Evolutionary conservation across 2,329 filamentous ascomycete genomes (phyloP).

Genomic region (Botryotinia globosa): DNA sequence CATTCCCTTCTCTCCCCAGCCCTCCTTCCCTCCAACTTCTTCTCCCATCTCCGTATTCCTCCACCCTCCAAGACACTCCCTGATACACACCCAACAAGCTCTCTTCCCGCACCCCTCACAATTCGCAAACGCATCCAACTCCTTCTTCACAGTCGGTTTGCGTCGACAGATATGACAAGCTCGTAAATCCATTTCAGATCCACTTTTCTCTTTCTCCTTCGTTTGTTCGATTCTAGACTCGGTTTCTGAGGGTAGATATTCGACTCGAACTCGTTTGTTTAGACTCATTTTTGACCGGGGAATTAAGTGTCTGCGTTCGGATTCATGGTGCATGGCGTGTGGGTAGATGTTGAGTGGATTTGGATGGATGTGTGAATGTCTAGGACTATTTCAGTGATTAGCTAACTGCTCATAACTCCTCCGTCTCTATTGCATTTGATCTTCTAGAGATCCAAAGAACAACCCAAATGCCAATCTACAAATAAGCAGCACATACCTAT

Average conservation of each 20-base stretch:
- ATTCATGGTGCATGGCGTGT: background rate
- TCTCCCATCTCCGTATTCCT: conserved; percentile 16
- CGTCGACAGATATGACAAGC: conserved; percentile 68
- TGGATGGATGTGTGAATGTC: background rate
- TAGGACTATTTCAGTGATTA: background rate
- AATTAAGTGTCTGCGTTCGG: conserved; percentile 6
- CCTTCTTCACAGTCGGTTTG: conserved; percentile 60
- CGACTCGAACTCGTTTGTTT: conserved; percentile 14
- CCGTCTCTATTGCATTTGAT: background rate
- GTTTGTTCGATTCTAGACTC: background rate
- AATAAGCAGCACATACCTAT: conserved; percentile 16
- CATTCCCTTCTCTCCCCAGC: background rate
- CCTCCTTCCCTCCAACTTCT: conserved; percentile 1
- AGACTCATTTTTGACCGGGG: conserved; percentile 8
- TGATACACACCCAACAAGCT: conserved; percentile 67
- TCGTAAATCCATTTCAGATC: conserved; percentile 39
- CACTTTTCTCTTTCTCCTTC: background rate
- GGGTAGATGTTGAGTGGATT: background rate
- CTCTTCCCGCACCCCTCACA: conserved; percentile 61
- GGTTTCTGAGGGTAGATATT: background rate
- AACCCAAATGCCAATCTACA: background rate
- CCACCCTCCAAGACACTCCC: conserved; percentile 49
- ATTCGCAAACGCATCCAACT: conserved; percentile 63
- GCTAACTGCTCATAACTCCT: background rate
- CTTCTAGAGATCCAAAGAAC: too few relatives aligned